phyloP scores from a whole-genome alignment of 768 basidiomycete genomes.

The Suillus luteus region DNA sequence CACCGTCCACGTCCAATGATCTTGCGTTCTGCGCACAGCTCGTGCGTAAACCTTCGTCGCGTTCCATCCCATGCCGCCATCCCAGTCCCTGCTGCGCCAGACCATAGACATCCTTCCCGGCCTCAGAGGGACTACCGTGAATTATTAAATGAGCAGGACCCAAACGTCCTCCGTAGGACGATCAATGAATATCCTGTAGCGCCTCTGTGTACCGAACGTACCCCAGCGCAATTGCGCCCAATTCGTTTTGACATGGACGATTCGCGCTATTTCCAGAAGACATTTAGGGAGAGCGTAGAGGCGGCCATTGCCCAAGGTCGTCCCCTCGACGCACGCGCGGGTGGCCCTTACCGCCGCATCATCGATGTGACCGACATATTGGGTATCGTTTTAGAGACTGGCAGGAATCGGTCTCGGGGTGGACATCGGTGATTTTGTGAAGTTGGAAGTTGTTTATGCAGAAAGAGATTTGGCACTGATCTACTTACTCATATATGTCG shows the following conservation, averaged over 20 bases:
- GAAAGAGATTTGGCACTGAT: background rate
- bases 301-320: conserved; percentile 11
- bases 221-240: conserved; percentile 12
- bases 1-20: conserved; percentile 6
- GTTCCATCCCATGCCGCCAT: conserved; percentile 2
- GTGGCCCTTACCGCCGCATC: conserved; percentile 11
- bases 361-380: background rate
- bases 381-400: conserved; percentile 10
- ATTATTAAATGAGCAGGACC: conserved; percentile 1
- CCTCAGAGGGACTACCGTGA: background rate
- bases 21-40: conserved; percentile 5
- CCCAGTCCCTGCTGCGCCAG: background rate
- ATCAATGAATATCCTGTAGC: conserved; percentile 10
- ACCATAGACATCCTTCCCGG: background rate
- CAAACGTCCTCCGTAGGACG: background rate
- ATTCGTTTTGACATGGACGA: conserved; percentile 16
- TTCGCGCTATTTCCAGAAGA: background rate
- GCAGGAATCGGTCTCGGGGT: conserved; percentile 1
- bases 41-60: conserved; percentile 6
- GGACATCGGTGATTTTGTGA: background rate
- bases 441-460: no score
- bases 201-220: conserved; percentile 3
- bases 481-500: background rate
- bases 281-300: conserved; percentile 4
- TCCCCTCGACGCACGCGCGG: conserved; percentile 16